Percentiles rank a stretch among this genome's conserved stretches.
Conservation (phyloP, 1,284 basidiomycete species). For the Ceratobasidium sp. region DNA sequence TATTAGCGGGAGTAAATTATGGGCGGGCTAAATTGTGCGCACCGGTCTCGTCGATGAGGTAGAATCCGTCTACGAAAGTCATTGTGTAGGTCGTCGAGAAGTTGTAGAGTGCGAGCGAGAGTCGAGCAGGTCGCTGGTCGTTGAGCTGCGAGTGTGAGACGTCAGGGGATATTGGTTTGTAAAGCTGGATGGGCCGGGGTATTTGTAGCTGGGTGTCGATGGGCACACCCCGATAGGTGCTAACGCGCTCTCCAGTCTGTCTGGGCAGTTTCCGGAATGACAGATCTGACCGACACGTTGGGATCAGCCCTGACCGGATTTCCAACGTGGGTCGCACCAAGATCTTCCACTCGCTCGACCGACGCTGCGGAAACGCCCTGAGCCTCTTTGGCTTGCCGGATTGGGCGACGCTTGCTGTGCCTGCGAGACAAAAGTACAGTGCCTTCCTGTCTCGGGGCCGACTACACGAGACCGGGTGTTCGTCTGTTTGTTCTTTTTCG, state of each 20-base stretch:
- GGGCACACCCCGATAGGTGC: no score
- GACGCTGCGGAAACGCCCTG: no score
- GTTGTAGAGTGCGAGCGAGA: slow-evolving; percentile 2
- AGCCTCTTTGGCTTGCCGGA: no score
- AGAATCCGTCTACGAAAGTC: slow-evolving; percentile 40
- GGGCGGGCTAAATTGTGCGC: background rate
- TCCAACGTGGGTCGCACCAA: slow-evolving; percentile 10
- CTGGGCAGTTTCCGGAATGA: slow-evolving; percentile 9
- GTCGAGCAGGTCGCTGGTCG: no score
- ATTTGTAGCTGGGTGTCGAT: no score
- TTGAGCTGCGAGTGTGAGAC: no score
- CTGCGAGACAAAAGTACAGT: background rate
- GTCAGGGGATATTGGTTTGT: no score
- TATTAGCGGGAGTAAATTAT: slow-evolving; percentile 12
- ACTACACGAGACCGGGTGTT: no score
- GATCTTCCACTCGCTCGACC: no score
- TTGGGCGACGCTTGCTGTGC: background rate
- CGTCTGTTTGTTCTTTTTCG: no score
- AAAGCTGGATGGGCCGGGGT: no score
- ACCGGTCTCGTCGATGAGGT: slow-evolving; percentile 42
- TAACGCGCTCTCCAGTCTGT: no score
- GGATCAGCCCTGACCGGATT: slow-evolving; percentile 6
- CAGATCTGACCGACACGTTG: slow-evolving; percentile 3
- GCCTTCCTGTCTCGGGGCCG: background rate
- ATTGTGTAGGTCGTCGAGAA: slow-evolving; percentile 21